Conservation (phyloP, 2,329 filamentous ascomycete species). For the Harringtonia aguacate region DNA sequence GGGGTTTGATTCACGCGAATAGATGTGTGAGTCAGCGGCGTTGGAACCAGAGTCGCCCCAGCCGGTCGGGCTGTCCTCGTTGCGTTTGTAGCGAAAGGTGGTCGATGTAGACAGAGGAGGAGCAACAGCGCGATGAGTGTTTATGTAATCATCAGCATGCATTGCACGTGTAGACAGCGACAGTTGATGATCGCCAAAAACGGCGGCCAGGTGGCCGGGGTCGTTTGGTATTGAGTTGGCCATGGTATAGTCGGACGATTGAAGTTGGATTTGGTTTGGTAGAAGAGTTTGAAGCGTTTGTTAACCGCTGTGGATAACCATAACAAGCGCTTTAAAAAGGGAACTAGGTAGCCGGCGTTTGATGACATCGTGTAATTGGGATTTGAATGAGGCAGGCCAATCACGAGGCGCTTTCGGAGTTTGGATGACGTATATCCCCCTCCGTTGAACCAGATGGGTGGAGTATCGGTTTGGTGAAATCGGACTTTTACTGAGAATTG, state of each 20-base stretch:
- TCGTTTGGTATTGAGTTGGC: neutral
- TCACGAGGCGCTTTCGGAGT: too few species aligned
- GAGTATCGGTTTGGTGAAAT: too few species aligned
- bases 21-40: slow-evolving; percentile 59
- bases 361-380: too few species aligned
- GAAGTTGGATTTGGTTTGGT: too few species aligned
- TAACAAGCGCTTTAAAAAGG: too few species aligned
- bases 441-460: too few species aligned
- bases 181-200: slow-evolving; percentile 25
- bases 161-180: slow-evolving; percentile 62
- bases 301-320: too few species aligned
- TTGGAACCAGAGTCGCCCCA: slow-evolving; percentile 40
- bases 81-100: slow-evolving; percentile 69
- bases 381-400: too few species aligned
- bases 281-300: too few species aligned
- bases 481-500: too few species aligned
- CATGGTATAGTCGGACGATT: neutral
- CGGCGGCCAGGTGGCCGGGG: slow-evolving; percentile 16
- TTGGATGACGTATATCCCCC: too few species aligned
- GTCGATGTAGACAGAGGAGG: slow-evolving; percentile 86
- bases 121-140: slow-evolving; percentile 67
- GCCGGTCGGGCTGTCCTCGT: slow-evolving; percentile 53
- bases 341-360: too few species aligned
- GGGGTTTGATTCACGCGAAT: slow-evolving; percentile 70
- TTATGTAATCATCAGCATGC: slow-evolving; percentile 72